Percentiles rank a stretch among this genome's conserved stretches.
These are phyloP conservation scores for Aspergillus bertholletiae DNA, from an alignment of 495 filamentous ascomycete species.

Conservation along the genomic window DNA sequence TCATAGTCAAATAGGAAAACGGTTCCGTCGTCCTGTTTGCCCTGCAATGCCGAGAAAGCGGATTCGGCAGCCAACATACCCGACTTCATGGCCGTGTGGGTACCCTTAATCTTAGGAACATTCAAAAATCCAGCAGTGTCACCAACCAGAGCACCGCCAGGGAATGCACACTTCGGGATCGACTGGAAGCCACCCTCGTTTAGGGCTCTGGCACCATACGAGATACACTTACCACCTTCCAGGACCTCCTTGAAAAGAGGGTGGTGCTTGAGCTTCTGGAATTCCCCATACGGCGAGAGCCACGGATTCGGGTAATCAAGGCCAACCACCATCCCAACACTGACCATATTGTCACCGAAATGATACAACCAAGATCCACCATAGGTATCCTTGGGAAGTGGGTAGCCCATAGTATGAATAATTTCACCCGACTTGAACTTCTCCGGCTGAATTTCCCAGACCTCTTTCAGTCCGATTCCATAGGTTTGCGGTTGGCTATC, in stretches of 20 bases:
- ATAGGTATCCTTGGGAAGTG: slow-evolving; percentile 83
- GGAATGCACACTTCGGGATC: slow-evolving; percentile 94
- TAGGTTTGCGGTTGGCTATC: slow-evolving; percentile 94
- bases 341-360: slow-evolving; percentile 96
- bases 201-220: slow-evolving; percentile 89
- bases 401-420: slow-evolving; percentile 90
- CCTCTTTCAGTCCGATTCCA: slow-evolving; percentile 89
- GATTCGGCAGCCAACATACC: slow-evolving; percentile 97
- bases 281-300: slow-evolving; percentile 92
- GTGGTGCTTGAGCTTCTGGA: slow-evolving; percentile 98
- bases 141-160: slow-evolving; percentile 91
- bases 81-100: slow-evolving; percentile 94
- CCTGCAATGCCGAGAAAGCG: slow-evolving; percentile 67
- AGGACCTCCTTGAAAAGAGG: slow-evolving; percentile 78
- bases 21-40: slow-evolving; percentile 56
- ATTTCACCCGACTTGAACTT: slow-evolving; percentile 88
- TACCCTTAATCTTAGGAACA: slow-evolving; percentile 97
- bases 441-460: slow-evolving; percentile 93
- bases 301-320: slow-evolving; percentile 97
- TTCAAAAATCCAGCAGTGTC: slow-evolving; percentile 97
- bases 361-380: slow-evolving; percentile 99
- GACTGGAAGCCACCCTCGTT: slow-evolving; percentile 98
- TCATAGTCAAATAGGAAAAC: slow-evolving; percentile 97
- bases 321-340: slow-evolving; percentile 87
- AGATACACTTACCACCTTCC: slow-evolving; percentile 94